Base-by-base conservation (phyloP, 2,329 filamentous ascomycete species). In the Acrodontium crateriforme region DNA sequence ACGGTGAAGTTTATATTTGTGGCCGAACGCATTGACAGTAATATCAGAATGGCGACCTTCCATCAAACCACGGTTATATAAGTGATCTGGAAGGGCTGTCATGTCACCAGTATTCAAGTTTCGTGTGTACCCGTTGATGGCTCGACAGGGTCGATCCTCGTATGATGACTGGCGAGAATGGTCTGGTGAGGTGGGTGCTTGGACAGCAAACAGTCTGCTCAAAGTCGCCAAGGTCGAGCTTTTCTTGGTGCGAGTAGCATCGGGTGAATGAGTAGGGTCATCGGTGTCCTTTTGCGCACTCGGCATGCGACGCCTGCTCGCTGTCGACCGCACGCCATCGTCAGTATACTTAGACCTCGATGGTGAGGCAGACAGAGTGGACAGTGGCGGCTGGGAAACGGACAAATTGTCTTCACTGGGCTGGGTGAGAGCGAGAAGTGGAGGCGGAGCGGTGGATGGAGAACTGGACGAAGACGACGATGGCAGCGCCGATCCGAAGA, bases 21-120 rank as follows among this genome's bases (percentile, higher is more conserved):
- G 58, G 7, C 59, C 60, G 40, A 70, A 70, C 1, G 65, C 66
- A 30, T 60, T 50, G 27, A 70, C 47, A 13, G 60, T 61, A 27
- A 70, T 68, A 38, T 70, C 66, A 0, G 63, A 67, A 36, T 69
- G 64, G 4, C 56, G 53, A 9, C 66, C 66, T 32, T 59, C 52
- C 9, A 67, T 47, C 17, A 70, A 52, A 13, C 66, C 66, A 33
- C 62, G 56, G 9, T 53, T 62, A 37, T 65, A 65, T 16, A 70
- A 55, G 45, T 70, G 66, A 24, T 62, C 57, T 1, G 62, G 58
- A 6, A 70, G 49, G 9, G 47, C 44, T 11, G 47, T 41, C 3
- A 40, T 36, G 12, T 48, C 41, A 20, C 32, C 32, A 2, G 38
- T 37, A 14, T 42, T 38, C 18, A 37, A 16, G 20, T 41, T 36